Base-by-base conservation (phyloP, 129 eudicot species). In the Lonicera japonica region DNA sequence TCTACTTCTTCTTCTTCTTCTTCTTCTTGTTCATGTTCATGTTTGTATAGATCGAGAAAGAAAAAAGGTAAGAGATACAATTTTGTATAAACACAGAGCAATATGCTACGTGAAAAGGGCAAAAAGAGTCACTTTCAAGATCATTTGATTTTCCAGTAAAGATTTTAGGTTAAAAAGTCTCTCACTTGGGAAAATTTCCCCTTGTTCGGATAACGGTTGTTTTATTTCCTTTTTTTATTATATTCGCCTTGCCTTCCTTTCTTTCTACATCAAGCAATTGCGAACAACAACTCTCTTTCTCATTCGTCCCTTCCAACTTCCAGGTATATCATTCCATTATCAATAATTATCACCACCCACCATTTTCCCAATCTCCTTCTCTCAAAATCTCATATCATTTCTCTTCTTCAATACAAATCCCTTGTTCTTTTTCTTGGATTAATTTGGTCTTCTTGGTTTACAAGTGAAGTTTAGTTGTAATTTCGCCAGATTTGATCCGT, bases 401-500 rank as follows among this genome's bases (percentile, higher is more conserved):
- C 16, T n/a, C 19, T 52, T 51, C 21, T 23, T 39, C 39, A 59
- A 53, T 14, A 38, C 45, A 39, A 52, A 60, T 53, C 68, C 56
- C 15, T 21, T 51, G 38, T 15, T 25, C 20, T 6, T 51, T 51
- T 20, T 51, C 1, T 1, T 51, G 21, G 21, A 51, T 15, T 21
- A 4, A 4, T 54, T 6, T 54, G 3, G 25, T 8, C 21, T 54
- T 14, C 8, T 13, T 6, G 11, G 12, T 0, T 13, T 54, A 18
- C 19, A 11, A 54, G 58, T 54, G 47, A 53, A 21, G 24, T 70
- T 23, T 61, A 61, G 60, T 21, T 17, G 60, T 51, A 48, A 58
- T 25, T 41, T 56, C 53, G 56, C 50, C 34, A 45, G 55, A 60
- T 61, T 63, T 51, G 36, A 67, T 75, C 75, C 68, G 76, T 38